Base-by-base conservation (phyloP, 768 basidiomycete genomes). In the Heimioporus sp. region DNA sequence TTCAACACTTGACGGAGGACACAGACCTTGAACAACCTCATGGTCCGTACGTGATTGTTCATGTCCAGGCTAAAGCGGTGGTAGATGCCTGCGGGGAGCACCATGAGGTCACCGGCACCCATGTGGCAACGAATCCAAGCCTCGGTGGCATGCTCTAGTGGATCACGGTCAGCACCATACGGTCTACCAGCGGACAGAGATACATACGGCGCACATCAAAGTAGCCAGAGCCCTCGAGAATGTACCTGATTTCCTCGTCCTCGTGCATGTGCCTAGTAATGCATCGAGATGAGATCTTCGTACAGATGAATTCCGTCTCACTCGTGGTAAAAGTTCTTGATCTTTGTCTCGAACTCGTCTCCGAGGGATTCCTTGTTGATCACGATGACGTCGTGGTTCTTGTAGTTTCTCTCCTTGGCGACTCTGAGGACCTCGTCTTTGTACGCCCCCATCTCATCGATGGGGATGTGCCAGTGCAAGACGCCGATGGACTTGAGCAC, bases 11-110 rank as follows among this genome's bases (percentile, higher is more conserved):
- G 32, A 17, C 48, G 30, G 17, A 56, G 8, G 16, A 21, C 17
- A 5, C 68, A 17, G 39, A 87, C 90, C 80, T 92, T 83, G 82
- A 95, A 96, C 45, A 96, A 74, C 9, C 92, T 79, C 67, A 92
- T 73, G 2, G 86, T 86, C 60, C 82, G 81, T 69, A 92, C 83
- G 20, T 73, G 75, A 67, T 95, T 81, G 34, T 62, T 67, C 56
- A 80, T 76, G 64, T 94, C 92, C n/a, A 95, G 80, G 0, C 87
- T 93, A 73, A 96, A 96, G 39, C 92, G 86, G 71, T 97, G 93
- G 67, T 92, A 95, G 60, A 94, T 91, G 0, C 92, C 92, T 13
- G 90, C 82, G 3, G 92, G 93, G 34, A 98, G 68, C 48, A 96
- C 86, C 48, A 96, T 73, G 38, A 96, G 78, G 63, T 98, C 93